These are phyloP conservation scores for Tulasnella sp. DNA, from an alignment of 768 basidiomycete species.

Conservation along the genomic window DNA sequence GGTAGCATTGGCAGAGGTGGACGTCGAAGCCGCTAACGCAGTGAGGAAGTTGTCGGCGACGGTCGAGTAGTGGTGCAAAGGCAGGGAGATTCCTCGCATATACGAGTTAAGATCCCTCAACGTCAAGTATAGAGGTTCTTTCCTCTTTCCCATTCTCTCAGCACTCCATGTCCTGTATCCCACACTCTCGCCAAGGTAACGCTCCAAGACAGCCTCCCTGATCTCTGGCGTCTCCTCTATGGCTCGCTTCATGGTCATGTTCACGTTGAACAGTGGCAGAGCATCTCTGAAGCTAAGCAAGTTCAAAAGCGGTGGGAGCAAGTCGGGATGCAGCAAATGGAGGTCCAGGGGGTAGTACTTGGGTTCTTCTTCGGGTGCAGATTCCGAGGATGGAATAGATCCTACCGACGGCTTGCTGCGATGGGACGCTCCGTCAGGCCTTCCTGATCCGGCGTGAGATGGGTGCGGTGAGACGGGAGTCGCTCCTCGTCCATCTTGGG, in stretches of 20 bases:
- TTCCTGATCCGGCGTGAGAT: neutral
- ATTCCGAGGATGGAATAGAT: neutral
- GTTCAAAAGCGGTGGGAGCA: slow-evolving; percentile 49
- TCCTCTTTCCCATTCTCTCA: slow-evolving; percentile 25
- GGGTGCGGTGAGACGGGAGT: neutral
- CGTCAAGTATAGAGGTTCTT: slow-evolving; percentile 56
- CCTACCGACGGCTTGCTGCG: neutral
- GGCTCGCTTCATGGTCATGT: slow-evolving; percentile 44
- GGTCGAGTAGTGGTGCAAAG: slow-evolving; percentile 61
- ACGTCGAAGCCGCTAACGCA: slow-evolving; percentile 28
- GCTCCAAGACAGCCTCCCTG: slow-evolving; percentile 58
- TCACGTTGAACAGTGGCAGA: slow-evolving; percentile 51
- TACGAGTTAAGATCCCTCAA: slow-evolving; percentile 70
- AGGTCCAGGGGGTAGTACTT: slow-evolving; percentile 38
- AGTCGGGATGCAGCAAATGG: slow-evolving; percentile 46
- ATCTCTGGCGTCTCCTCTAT: slow-evolving; percentile 46
- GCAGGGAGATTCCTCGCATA: slow-evolving; percentile 69
- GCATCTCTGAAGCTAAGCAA: slow-evolving; percentile 68
- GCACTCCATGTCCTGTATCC: slow-evolving; percentile 61
- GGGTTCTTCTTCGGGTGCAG: neutral
- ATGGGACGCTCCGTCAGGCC: neutral
- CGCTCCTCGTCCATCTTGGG: neutral
- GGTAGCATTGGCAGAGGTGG: neutral
- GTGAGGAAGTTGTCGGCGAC: slow-evolving; percentile 51
- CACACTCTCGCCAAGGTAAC: slow-evolving; percentile 53